Evolutionary conservation across 148 eudicot species (phyloP).

Genomic region (Tetragonia tetragonoides): DNA sequence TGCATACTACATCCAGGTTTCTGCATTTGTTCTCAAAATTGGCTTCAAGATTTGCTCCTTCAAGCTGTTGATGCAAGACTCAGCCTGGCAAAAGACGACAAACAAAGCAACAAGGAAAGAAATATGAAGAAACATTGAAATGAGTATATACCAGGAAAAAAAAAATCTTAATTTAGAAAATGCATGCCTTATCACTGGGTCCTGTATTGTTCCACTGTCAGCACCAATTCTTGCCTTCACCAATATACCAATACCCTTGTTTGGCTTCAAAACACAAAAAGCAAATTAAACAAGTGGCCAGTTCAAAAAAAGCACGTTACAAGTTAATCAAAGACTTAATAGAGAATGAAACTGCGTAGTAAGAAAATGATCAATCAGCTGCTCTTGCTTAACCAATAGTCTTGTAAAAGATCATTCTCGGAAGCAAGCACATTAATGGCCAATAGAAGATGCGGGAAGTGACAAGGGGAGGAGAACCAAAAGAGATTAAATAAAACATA

Average conservation of each 20-base stretch:
- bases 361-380: not conserved
- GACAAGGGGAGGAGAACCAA: not conserved
- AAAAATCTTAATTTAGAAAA: not conserved
- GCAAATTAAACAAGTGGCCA: slow-evolving; percentile 1
- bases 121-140: slow-evolving; percentile 38
- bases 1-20: not conserved
- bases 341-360: not conserved
- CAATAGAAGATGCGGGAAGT: no score
- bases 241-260: slow-evolving; percentile 26
- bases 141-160: not conserved
- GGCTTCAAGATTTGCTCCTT: not conserved
- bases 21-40: not conserved
- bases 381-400: not conserved
- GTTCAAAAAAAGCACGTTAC: not conserved
- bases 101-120: slow-evolving; percentile 29
- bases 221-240: slow-evolving; percentile 31
- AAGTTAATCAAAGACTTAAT: not conserved
- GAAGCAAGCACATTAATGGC: not conserved
- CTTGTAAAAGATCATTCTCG: not conserved
- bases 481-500: not conserved
- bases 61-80: slow-evolving; percentile 43
- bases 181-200: slow-evolving; percentile 47
- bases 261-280: slow-evolving; percentile 38
- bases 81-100: slow-evolving; percentile 34
- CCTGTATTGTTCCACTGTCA: slow-evolving; percentile 31